Evolutionary conservation across 1,284 basidiomycete species (phyloP).

Genomic region (Butyriboletus appendiculatus): DNA sequence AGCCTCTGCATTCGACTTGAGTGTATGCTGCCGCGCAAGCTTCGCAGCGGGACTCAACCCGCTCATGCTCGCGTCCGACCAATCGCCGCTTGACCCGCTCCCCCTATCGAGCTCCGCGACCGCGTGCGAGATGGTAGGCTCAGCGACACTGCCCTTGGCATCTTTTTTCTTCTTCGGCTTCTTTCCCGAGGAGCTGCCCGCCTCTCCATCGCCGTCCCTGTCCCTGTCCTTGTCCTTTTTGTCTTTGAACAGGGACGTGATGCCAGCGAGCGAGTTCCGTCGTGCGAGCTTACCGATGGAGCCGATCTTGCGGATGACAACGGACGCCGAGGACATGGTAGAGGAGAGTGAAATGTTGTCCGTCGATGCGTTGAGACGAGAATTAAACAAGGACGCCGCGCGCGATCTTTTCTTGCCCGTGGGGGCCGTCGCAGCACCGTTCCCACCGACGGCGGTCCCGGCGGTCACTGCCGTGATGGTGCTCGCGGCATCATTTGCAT

Average conservation of each 20-base stretch:
- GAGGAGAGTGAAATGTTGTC: constrained; percentile 97
- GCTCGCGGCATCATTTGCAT: constrained; percentile 31
- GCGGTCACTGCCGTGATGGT: constrained; percentile 20
- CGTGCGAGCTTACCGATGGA: constrained; percentile 91
- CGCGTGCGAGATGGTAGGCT: constrained; percentile 81
- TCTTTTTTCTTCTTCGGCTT: constrained; percentile 52
- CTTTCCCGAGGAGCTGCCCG: constrained; percentile 40
- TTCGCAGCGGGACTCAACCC: constrained; percentile 93
- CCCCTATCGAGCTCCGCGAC: constrained; percentile 83
- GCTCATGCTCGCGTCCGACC: constrained; percentile 60
- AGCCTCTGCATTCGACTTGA: constrained; percentile 82
- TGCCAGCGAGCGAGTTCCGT: constrained; percentile 87
- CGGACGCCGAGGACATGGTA: constrained; percentile 94
- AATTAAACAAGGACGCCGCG: constrained; percentile 81
- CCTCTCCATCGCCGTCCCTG: constrained; percentile 43
- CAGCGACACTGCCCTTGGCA: constrained; percentile 65
- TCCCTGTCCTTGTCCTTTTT: constrained; percentile 67
- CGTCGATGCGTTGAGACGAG: constrained; percentile 89
- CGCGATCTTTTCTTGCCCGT: constrained; percentile 64
- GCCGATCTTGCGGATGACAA: constrained; percentile 98
- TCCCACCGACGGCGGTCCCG: constrained; percentile 8
- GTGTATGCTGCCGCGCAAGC: constrained; percentile 87
- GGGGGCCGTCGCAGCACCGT: constrained; percentile 40
- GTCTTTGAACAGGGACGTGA: constrained; percentile 94
- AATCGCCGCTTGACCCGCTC: constrained; percentile 43